These are phyloP conservation scores for Kalanchoe fedtschenkoi DNA, from an alignment of 164 flowering plant genomes.

Conservation along the genomic window DNA sequence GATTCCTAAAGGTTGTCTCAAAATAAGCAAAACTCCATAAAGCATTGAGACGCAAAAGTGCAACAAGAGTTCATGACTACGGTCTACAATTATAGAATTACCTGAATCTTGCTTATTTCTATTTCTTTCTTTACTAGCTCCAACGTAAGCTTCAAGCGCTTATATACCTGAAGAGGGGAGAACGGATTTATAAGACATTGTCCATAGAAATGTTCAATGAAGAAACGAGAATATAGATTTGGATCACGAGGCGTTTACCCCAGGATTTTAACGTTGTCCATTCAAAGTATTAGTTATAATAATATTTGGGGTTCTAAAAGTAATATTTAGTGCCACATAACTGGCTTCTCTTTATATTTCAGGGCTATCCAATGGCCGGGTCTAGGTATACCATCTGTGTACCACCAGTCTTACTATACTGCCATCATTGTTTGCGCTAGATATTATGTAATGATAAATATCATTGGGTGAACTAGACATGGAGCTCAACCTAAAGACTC, in stretches of 20 bases:
- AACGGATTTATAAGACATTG: not conserved
- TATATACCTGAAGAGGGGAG: conserved; percentile 45
- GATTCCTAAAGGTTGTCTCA: conserved; percentile 48
- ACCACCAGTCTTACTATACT: not conserved
- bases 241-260: not conserved
- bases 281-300: too few relatives aligned
- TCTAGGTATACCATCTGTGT: not conserved
- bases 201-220: not conserved
- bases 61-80: conserved; percentile 2
- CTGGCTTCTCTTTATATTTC: too few relatives aligned
- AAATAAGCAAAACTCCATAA: not conserved
- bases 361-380: too few relatives aligned
- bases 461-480: not conserved
- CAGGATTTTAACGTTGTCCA: too few relatives aligned
- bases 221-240: not conserved
- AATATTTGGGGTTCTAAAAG: too few relatives aligned
- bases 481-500: not conserved
- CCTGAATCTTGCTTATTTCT: conserved; percentile 98
- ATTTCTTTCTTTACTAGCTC: conserved; percentile 92
- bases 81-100: conserved; percentile 10
- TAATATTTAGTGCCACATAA: too few relatives aligned
- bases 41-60: not conserved
- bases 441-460: not conserved
- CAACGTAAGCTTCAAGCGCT: conserved; percentile 73
- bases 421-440: not conserved